phyloP scores from a whole-genome alignment of 805 yeast genomes.

The Kregervanrija delftensis region DNA sequence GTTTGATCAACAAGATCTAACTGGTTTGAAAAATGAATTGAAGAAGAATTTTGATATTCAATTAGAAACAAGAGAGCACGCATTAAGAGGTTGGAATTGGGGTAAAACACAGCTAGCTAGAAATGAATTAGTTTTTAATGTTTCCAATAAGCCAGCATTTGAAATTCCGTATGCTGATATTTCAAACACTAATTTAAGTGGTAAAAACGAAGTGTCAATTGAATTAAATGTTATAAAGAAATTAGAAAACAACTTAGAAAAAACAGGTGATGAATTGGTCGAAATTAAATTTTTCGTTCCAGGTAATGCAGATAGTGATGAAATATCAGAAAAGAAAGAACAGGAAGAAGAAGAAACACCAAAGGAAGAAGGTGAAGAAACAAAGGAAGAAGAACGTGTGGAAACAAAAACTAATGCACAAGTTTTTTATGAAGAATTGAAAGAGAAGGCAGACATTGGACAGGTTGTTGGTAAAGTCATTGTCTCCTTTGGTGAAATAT shows the following conservation, averaged over 20 bases:
- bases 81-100: slow-evolving; percentile 99
- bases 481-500: slow-evolving; percentile 83
- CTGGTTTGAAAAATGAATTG: slow-evolving; percentile 73
- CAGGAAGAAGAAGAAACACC: slow-evolving; percentile 12
- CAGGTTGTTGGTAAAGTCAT: slow-evolving; percentile 92
- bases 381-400: slow-evolving; percentile 28
- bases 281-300: slow-evolving; percentile 93
- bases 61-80: slow-evolving; percentile 82
- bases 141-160: slow-evolving; percentile 83
- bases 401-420: slow-evolving; percentile 62
- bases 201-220: slow-evolving; percentile 88
- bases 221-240: slow-evolving; percentile 57
- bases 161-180: slow-evolving; percentile 82
- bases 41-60: slow-evolving; percentile 66
- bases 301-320: slow-evolving; percentile 54
- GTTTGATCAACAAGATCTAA: slow-evolving; percentile 78
- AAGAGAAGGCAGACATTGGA: slow-evolving; percentile 91
- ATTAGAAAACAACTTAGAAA: slow-evolving; percentile 40
- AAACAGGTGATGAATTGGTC: slow-evolving; percentile 91
- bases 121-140: slow-evolving; percentile 79
- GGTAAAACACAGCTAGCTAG: slow-evolving; percentile 90
- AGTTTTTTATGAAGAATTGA: slow-evolving; percentile 82
- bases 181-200: slow-evolving; percentile 80
- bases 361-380: slow-evolving; percentile 9
- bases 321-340: slow-evolving; percentile 20